Evolutionary conservation across 805 yeast species (phyloP), one percentile per base, ranked within the genome.

Genomic region (Starmerella vaccinii): DNA sequence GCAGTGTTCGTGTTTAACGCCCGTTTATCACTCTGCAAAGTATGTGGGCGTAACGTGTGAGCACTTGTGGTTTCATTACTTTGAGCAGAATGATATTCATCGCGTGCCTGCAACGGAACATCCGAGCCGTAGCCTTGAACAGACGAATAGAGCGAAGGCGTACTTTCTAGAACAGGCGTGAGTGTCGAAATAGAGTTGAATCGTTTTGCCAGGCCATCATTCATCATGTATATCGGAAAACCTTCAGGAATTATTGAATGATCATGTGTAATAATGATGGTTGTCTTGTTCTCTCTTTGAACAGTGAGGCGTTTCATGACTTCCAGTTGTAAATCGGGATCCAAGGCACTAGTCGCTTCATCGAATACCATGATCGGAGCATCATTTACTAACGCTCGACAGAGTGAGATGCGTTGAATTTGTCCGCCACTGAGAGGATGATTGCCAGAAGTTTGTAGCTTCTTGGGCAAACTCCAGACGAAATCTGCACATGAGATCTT

Each of bases 311-410:
- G 71, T 2, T 67, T 62, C 60, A 82, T 64, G 5, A 87, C 63
- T 3, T 61, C 49, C 0, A 66, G 65, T 53, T 80, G 72, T 39
- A 74, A 73, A 0, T 58, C 59, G 2, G 67, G 62, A 63, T 92
- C 97, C 50, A 92, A 66, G 0, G 96, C 96, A 45, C 92, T 81
- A 2, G 85, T 68, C 4, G 92, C 76, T 63, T 92, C 99, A 67
- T 92, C 99, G 24, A 89, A 68, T 2, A 92, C 75, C 52, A 90
- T 66, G 5, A 92, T 74, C 0, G 89, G 85, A 0, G 94, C 66
- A 60, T 92, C 75, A 54, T 86, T 72, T 3, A 88, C 52, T 50
- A 72, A 72, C 0, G 97, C 97, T 49, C 97, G 72, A 0, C 97
- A 96, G 26, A 92, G 60, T 0, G 90, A 83, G 2, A 92, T 71